Evolutionary conservation across 345 rosid genomes (phyloP), one percentile per base, ranked within the genome.

Genomic region (Geranium rotundifolium): DNA sequence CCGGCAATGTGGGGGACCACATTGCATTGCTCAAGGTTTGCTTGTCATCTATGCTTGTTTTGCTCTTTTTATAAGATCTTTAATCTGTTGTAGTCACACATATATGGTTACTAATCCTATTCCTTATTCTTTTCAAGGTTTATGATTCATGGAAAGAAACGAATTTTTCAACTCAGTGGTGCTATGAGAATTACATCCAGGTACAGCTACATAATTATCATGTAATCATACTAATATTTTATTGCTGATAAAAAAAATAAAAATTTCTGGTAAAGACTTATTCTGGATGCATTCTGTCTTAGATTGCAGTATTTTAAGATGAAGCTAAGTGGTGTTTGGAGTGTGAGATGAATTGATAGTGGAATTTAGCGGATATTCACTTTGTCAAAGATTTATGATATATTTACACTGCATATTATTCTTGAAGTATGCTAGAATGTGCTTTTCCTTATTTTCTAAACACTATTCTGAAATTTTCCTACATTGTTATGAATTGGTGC

Each of bases 141-240:
- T 93, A 83, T 73, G 82, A 71, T 70, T 88, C 97, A 27, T 93
- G 99, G 99, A 88, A 81, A 79, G 99, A 93, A 75, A 88, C 96
- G 65, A 93, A 93, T 74, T 90, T 70, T 75, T 86, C 97, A 16
- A 93, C 99, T 1, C 97, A 90, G 62, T 93, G 99, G 99, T 93
- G 99, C 75, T 90, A 88, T 16, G 99, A 93, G 73, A 90, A 85
- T 74, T 93, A 93, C 78, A 93, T 93, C 73, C 99, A 90, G 96
- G 99, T 85, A 64, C 20, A 23, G 17, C 59, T 7, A 29, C 6
- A 31, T 52, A 8, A 41, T 72, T 4, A 19, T 23, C 31, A 46
- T 14, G 34, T 19, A 13, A 5, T 54, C 55, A 19, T 60, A 49
- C 34, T 67, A 9, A 39, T 64, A 62, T 18, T 23, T 23, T 23